Base-by-base conservation (phyloP, 108 stramenopile genomes). In the Cyclotella choctawhatcheeana region DNA sequence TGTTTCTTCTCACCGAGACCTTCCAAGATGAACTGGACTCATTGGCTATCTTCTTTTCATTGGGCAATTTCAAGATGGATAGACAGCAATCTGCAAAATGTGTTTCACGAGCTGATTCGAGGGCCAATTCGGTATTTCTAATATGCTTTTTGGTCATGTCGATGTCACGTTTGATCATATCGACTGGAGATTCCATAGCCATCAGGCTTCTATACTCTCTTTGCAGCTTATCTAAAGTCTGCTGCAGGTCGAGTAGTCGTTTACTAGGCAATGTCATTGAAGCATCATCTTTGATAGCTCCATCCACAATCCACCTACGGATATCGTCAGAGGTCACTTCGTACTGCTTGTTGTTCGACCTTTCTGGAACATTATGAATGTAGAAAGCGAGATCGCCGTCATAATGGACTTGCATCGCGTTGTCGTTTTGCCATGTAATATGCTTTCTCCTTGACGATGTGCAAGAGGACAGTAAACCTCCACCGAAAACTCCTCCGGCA, bases 61-160 rank as follows among this genome's bases (percentile, higher is more conserved):
- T 44, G 16, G 29, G 47, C 24, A 45, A 48, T n/a, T 2, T 22
- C 37, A 24, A 20, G n/a, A 75, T 59, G 21, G 26, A 14, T 35
- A 75, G 44, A 6, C 3, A 7, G 37, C 74, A 75, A 21, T 66
- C 59, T 27, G 33, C 21, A 66, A 67, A 51, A 27, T 75, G 74
- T 16, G 20, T 53, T 13, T 58, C 24, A 7, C 66, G 14, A 33
- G 55, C 59, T 27, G 58, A 17, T 26, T 61, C 18, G 34, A 75
- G 43, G 7, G 45, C 44, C 47, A 48, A 5, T 32, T 51, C 48
- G 0, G 74, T 48, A 8, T 59, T 31, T 47, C 43, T 21, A 24
- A 67, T 10, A 6, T 30, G 27, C 17, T 26, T 10, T 51, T 43
- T 50, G 0, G 50, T 40, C 2, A 22, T 45, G 25, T 61, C 22